Base-by-base conservation (phyloP, 2,329 filamentous ascomycete species). In the Cladophialophora yegresii region DNA sequence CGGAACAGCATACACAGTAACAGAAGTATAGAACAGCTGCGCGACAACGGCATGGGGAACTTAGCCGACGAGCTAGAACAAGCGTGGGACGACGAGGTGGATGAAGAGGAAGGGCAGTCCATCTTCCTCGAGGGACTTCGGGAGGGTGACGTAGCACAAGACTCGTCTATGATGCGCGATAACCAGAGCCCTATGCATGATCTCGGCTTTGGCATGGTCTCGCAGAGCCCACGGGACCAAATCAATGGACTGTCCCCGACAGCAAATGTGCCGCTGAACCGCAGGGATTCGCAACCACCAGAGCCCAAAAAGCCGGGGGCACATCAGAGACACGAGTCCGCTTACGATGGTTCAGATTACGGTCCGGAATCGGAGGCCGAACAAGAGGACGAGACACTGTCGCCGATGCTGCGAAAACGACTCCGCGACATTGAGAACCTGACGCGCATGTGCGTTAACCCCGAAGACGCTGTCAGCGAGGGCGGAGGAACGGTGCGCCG, bases 11-110 rank as follows among this genome's bases (percentile, higher is more conserved):
- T 75, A 66, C 77, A 77, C 12, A 77, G 74, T 64, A 61, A 67
- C 26, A 58, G 59, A 23, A 69, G 67, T 49, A 50, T 66, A 30
- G 66, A 65, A 54, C 67, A 63, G 50, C 23, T 64, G 23, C 74
- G 71, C 16, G 77, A 73, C 59, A 85, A 79, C 50, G 85, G 84
- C 9, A 74, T 87, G 58, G 86, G 85, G 26, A 88, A 84, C 68
- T 74, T 89, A 57, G 86, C 86, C 30, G 86, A 89, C 71, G 86
- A 88, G 72, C 75, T 88, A 26, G 86, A 83, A 28, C 83, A 85
- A 69, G 82, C 82, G n/a, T 85, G 82, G 79, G 83, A 80, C 67
- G 79, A 80, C 43, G 83, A 83, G 30, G 36, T 6, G 36, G 82
- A 82, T 53, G 78, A 76, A 13, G 82, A 82, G 54, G 78, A 76